Evolutionary conservation across 495 filamentous ascomycete species (phyloP), one percentile per base, ranked within the genome.

Genomic region (Pyronema omphalodes): DNA sequence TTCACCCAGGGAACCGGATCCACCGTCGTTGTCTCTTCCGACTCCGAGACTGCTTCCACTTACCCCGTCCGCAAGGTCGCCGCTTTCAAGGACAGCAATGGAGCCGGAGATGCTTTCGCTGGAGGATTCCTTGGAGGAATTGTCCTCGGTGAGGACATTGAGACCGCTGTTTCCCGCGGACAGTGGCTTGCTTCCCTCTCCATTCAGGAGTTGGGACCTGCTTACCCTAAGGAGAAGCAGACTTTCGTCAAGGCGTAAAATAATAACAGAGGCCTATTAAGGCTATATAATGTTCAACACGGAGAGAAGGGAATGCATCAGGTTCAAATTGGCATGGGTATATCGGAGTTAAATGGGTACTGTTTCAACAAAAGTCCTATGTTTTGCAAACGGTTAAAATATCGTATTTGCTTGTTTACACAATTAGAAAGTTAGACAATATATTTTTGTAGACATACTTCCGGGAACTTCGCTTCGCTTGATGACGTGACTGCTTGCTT

Each of bases 81-180:
- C 53, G 71, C 77, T 67, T 73, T 77, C 33, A 71, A 83, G 69
- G 91, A 99, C 71, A 96, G 91, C 62, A 99, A 87, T 66, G 91
- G 91, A 65, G 91, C 91, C 55, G 91, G 88, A 69, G 91, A 98
- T 68, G 91, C 93, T 36, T 98, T 96, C 63, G 88, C 88, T 51
- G 91, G 88, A 66, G 91, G 91, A 56, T 88, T 98, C 71, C 71
- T 80, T 45, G 89, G 89, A 46, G 91, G 87, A 59, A 71, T 98
- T 55, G 85, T 93, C 45, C 74, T 84, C 66, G 87, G 84, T 65
- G 82, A 87, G 71, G 67, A 78, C 41, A 71, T 98, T 9, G 81
- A 81, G 48, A 75, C 79, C 55, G 75, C 73, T 59, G 70, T 96
- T 46, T 82, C 95, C 65, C 81, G 88, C 74, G 91, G 93, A 46